Percentiles rank a stretch among this genome's conserved stretches.
These are phyloP conservation scores for Osmanthus fragrans DNA, from an alignment of 257 asterid genomes.

Conservation along the genomic window DNA sequence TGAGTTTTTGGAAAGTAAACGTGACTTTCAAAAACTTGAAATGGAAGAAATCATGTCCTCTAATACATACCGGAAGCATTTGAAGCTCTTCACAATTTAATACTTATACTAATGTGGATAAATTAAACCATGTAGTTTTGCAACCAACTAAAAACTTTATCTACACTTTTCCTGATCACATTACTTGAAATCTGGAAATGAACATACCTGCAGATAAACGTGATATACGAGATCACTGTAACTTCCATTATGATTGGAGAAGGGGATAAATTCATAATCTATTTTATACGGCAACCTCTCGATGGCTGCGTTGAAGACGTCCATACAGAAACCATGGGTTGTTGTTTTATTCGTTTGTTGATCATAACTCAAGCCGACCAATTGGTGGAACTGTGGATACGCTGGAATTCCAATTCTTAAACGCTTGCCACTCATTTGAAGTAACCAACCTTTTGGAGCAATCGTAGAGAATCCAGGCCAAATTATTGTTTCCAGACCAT, in stretches of 20 bases:
- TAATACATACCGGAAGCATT: not conserved
- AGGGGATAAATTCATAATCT: conserved; percentile 34
- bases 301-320: conserved; percentile 39
- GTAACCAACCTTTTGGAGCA: conserved; percentile 10
- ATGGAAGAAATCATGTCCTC: not conserved
- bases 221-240: conserved; percentile 28
- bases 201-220: conserved; percentile 34
- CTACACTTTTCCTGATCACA: not conserved
- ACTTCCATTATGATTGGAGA: conserved; percentile 26
- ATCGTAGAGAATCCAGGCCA: conserved; percentile 34
- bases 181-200: not conserved
- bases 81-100: not conserved
- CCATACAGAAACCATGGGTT: conserved; percentile 33
- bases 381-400: conserved; percentile 22
- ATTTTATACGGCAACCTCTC: conserved; percentile 21
- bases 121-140: not conserved
- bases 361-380: conserved; percentile 16
- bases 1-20: too few species aligned
- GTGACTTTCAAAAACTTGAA: not conserved
- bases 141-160: not conserved
- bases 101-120: not conserved
- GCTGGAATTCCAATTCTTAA: conserved; percentile 27
- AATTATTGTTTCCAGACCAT: conserved; percentile 27
- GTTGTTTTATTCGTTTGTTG: conserved; percentile 16
- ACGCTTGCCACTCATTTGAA: conserved; percentile 3